Evolutionary conservation across 768 basidiomycete genomes (phyloP).

Genomic region (Rhizopogon sp.): DNA sequence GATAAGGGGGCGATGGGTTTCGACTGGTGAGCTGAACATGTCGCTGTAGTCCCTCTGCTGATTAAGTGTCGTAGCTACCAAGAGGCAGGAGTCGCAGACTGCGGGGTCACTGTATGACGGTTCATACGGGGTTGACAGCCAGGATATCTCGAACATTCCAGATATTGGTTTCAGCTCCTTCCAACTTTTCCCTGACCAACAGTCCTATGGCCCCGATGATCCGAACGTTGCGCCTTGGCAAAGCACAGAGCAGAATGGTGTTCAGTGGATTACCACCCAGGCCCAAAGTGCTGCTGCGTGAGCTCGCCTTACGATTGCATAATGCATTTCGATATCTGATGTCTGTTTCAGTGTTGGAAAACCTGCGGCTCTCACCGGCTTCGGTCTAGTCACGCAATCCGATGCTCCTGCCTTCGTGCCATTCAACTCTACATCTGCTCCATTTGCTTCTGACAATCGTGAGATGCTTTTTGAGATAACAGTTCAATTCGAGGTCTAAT

Average conservation of each 20-base stretch:
- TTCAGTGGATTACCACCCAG: constrained; percentile 52
- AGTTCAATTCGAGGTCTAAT: background rate
- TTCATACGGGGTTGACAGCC: constrained; percentile 59
- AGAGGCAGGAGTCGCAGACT: constrained; percentile 37
- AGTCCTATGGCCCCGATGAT: constrained; percentile 44
- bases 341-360: constrained; percentile 41
- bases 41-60: constrained; percentile 3
- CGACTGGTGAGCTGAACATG: constrained; percentile 37
- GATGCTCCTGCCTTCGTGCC: constrained; percentile 54
- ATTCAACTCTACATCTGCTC: constrained; percentile 47
- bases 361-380: constrained; percentile 47
- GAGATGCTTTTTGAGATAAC: constrained; percentile 1
- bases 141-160: constrained; percentile 56
- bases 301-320: constrained; percentile 10
- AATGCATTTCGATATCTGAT: constrained; percentile 5
- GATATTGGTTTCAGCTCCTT: constrained; percentile 54
- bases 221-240: constrained; percentile 47
- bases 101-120: constrained; percentile 56
- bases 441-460: constrained; percentile 33
- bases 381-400: constrained; percentile 58
- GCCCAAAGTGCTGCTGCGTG: constrained; percentile 40
- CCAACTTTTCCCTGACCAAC: constrained; percentile 68
- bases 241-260: constrained; percentile 45
- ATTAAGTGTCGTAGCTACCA: constrained; percentile 32
- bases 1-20: constrained; percentile 57